Conservation (phyloP, 2,329 filamentous ascomycete genomes). For the Penicillium sp. region DNA sequence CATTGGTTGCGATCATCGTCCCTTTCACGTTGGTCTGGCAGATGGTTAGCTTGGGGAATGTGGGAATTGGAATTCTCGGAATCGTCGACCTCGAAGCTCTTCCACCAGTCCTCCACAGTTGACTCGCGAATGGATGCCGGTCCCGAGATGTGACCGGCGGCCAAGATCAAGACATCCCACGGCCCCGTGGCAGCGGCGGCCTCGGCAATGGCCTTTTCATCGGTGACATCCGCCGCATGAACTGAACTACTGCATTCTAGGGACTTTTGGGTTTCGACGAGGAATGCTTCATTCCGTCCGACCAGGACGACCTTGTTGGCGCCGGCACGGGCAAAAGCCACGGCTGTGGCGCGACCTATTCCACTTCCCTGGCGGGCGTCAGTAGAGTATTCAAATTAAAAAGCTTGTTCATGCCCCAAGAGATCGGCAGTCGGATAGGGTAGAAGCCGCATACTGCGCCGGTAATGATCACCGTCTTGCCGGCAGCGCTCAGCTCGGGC, state of each 20-base stretch:
- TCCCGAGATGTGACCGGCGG: slow-evolving; percentile 16
- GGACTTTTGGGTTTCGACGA: background rate
- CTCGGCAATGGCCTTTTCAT: slow-evolving; percentile 1
- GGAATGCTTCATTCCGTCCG: slow-evolving; percentile 5
- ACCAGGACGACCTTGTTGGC: slow-evolving; percentile 5
- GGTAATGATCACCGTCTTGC: slow-evolving; percentile 25
- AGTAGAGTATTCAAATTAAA: background rate
- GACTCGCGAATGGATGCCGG: slow-evolving; percentile 8
- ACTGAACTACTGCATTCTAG: background rate
- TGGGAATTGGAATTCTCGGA: background rate
- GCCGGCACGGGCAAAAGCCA: slow-evolving; percentile 9
- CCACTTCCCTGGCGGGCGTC: slow-evolving; percentile 5
- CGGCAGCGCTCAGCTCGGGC: slow-evolving; percentile 21
- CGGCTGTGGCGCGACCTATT: slow-evolving; percentile 9
- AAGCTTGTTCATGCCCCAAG: background rate
- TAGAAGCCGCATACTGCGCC: slow-evolving; percentile 14
- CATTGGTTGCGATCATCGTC: slow-evolving; percentile 13
- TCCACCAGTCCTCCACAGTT: slow-evolving; percentile 19
- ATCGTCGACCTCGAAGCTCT: slow-evolving; percentile 20
- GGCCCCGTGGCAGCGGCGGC: slow-evolving; percentile 1
- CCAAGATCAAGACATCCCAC: slow-evolving; percentile 25
- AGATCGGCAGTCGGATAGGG: background rate
- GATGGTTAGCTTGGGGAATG: background rate
- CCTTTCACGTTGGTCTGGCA: slow-evolving; percentile 25
- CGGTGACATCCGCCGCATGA: slow-evolving; percentile 2